Base-by-base conservation (phyloP, 2,329 filamentous ascomycete genomes). In the Dothistroma septosporum region DNA sequence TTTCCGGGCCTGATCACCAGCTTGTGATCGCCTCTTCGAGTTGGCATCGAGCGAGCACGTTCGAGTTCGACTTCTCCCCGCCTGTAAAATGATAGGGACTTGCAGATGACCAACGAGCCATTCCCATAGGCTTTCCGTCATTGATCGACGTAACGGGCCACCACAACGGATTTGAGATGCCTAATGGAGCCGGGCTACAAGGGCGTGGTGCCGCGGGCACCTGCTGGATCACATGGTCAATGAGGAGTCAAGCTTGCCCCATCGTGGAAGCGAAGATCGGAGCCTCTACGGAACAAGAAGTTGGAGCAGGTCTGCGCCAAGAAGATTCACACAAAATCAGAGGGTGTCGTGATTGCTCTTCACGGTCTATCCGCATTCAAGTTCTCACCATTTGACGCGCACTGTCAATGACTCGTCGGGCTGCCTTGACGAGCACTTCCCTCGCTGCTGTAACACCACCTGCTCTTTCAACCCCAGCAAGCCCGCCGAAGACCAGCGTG, bases 31-130 rank as follows among this genome's bases (percentile, higher is more conserved):
- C 21, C 21, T 61, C 22, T 47, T 63, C 60, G 2, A 66, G 63
- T 54, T 66, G 64, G 64, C 62, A 64, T 47, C 54, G 62, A n/a
- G 60, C 28, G 1, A 24, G 58, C 6, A 58, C 64, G 24, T 63
- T 53, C 32, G 53, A 64, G 3, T 22, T 64, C 11, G 62, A 66
- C 19, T 66, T 64, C 49, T 61, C 58, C 12, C 31, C 55, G 50
- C 62, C 64, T 37, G 64, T 66, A 6, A 12, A 31, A 8, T 16
- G n/a, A 10, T 12, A 53, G 46, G 37, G 54, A 2, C 19, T 47
- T 14, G 5, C 54, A 6, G 41, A 53, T 32, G 48, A 31, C 5
- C 21, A 58, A 32, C 55, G 62, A 32, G 33, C 35, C 11, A 61
- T 59, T 22, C 48, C 46, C 12, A 31, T 61, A 10, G 64, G 62